Evolutionary conservation across 352 stramenopile species (phyloP).

Genomic region (Phytophthora melonis): DNA sequence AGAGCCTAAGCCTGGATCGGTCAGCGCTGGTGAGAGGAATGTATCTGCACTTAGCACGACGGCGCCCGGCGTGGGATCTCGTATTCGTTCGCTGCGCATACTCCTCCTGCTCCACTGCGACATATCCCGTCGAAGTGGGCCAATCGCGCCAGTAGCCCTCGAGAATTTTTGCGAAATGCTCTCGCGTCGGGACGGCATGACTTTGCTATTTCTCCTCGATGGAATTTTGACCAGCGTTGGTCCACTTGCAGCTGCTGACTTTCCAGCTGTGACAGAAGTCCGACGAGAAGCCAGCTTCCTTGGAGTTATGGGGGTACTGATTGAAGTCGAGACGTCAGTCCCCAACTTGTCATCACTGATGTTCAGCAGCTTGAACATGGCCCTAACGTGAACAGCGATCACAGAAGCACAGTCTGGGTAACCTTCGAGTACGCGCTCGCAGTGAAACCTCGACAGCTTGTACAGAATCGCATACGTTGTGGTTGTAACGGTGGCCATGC

Average conservation of each 20-base stretch:
- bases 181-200: background rate
- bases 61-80: background rate
- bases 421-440: constrained; percentile 51
- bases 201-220: constrained; percentile 50
- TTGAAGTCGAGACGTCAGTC: background rate
- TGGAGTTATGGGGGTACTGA: background rate
- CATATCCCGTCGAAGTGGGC: background rate
- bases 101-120: constrained; percentile 5
- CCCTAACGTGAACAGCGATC: constrained; percentile 32
- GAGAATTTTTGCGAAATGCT: background rate
- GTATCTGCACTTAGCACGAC: background rate
- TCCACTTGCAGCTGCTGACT: background rate
- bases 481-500: constrained; percentile 60
- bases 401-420: constrained; percentile 48
- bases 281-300: background rate
- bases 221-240: background rate
- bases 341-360: constrained; percentile 1
- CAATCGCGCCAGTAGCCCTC: background rate
- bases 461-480: constrained; percentile 71
- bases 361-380: background rate
- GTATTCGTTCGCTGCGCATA: background rate
- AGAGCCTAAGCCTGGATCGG: background rate
- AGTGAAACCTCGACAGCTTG: constrained; percentile 61
- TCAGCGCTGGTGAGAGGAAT: background rate
- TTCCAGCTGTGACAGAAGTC: constrained; percentile 4